Evolutionary conservation across 1,284 basidiomycete genomes (phyloP).

Genomic region (Fomitopsis betulina): DNA sequence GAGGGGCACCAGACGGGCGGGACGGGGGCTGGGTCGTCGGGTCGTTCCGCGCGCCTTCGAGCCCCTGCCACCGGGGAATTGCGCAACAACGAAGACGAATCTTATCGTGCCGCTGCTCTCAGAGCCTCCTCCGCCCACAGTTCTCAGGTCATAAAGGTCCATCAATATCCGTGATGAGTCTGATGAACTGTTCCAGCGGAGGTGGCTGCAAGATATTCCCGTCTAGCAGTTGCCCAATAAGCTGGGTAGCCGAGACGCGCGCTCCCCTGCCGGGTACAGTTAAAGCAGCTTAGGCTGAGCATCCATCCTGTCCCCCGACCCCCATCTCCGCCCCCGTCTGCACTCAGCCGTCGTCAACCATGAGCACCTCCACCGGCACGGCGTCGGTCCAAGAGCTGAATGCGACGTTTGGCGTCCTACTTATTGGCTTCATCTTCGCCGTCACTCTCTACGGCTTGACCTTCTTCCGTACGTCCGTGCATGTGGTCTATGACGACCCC

Average conservation of each 20-base stretch:
- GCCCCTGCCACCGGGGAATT: not conserved
- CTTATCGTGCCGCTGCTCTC: not conserved
- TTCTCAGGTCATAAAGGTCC: not conserved
- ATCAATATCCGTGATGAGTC: too few relatives aligned
- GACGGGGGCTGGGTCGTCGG: not conserved
- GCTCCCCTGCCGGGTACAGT: not conserved
- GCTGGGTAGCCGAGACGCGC: not conserved
- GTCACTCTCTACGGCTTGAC: slow-evolving; percentile 37
- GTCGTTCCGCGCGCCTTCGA: slow-evolving; percentile 1
- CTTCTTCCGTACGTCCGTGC: slow-evolving; percentile 34
- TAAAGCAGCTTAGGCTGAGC: not conserved
- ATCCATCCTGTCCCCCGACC: not conserved
- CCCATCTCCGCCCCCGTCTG: not conserved
- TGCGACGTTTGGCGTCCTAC: slow-evolving; percentile 31
- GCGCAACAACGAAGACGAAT: not conserved
- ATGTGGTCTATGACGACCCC: not conserved
- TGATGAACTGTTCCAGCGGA: not conserved
- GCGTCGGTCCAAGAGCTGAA: slow-evolving; percentile 15
- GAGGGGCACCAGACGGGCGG: slow-evolving; percentile 1
- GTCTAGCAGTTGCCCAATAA: not conserved
- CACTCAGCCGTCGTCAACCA: not conserved
- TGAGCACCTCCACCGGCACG: not conserved
- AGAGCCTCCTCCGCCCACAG: too few relatives aligned
- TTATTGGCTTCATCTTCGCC: slow-evolving; percentile 33
- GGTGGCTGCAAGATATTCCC: not conserved